Evolutionary conservation across 2,329 filamentous ascomycete genomes (phyloP), one percentile per base, ranked within the genome.

Genomic region (Colletotrichum tamarilloi): DNA sequence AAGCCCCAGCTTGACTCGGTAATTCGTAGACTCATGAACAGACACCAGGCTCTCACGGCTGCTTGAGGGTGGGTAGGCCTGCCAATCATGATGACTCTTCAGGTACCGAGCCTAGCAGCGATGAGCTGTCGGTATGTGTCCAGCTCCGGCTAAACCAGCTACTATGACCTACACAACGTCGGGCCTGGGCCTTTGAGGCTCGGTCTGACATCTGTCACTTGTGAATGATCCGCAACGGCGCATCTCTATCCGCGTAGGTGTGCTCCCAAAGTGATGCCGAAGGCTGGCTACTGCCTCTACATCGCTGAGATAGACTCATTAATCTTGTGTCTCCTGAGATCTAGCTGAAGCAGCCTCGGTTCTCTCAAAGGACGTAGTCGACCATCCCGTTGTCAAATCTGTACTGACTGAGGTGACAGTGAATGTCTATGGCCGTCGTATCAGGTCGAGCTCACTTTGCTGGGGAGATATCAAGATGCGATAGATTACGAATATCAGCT

Each of bases 121-220:
- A 53, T 30, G 24, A 9, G 42, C 57, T 26, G 19, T 46, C 58
- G 22, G 28, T 22, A 49, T 5, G 32, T 55, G 6, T 32, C 35
- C 56, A 5, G 46, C 12, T 38, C 49, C 19, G 42, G 19, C 22
- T n/a, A 26, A 24, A 30, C 32, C 30, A 63, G 22, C 57, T 46
- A 16, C 32, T 32, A 32, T 12, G 32, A 12, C 32, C 11, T 32
- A 32, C 32, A 32, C 22, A 56, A 19, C 26, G 59, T 46, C 26
- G n/a, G 55, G 55, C 30, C 42, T 70, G 32, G 42, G 42, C 26
- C 46, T 46, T 28, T 5, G 22, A 52, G 53, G 57, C 64, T 68
- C 64, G 28, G 52, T 68, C 30, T 72, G 69, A 59, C 66, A 69
- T 53, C 58, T 72, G 69, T 72, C 69, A 32, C 28, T 56, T 32